Evolutionary conservation across 768 basidiomycete species (phyloP).

Genomic region (Tephrocybe sp.): DNA sequence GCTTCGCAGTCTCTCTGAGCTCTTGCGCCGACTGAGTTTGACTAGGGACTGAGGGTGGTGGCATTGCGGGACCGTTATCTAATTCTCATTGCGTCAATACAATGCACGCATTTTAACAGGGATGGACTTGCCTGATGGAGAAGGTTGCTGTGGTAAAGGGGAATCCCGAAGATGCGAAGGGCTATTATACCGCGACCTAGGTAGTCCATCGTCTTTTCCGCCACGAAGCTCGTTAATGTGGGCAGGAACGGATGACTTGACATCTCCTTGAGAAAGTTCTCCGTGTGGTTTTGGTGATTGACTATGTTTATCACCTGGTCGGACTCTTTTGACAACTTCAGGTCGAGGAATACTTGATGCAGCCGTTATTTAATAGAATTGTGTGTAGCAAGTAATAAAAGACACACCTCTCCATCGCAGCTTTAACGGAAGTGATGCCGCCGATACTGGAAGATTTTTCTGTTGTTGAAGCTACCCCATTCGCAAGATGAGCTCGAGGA

Average conservation of each 20-base stretch:
- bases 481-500: slow-evolving; percentile 53
- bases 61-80: slow-evolving; percentile 56
- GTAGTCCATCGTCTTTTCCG: slow-evolving; percentile 20
- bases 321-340: slow-evolving; percentile 70
- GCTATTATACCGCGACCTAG: slow-evolving; percentile 26
- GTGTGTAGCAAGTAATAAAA: slow-evolving; percentile 3
- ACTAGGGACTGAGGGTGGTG: slow-evolving; percentile 74
- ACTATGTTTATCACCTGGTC: slow-evolving; percentile 35
- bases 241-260: slow-evolving; percentile 13
- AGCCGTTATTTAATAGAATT: slow-evolving; percentile 1
- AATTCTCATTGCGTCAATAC: slow-evolving; percentile 39
- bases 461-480: slow-evolving; percentile 25
- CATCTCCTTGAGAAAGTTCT: slow-evolving; percentile 15
- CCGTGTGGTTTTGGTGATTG: slow-evolving; percentile 34
- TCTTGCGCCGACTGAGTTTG: slow-evolving; percentile 78
- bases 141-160: slow-evolving; percentile 16
- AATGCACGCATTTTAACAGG: slow-evolving; percentile 38
- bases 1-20: slow-evolving; percentile 76
- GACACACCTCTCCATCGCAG: slow-evolving; percentile 65
- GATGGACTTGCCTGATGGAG: slow-evolving; percentile 26
- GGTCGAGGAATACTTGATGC: slow-evolving; percentile 64
- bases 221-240: slow-evolving; percentile 19
- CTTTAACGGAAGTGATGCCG: slow-evolving; percentile 48
- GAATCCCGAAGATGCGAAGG: slow-evolving; percentile 21
- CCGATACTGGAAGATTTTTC: slow-evolving; percentile 24